A percentile compares a stretch with the other conserved stretches of the same genome.
phyloP scores from a whole-genome alignment of 768 basidiomycete species.

The Trametes cinnabarina region DNA sequence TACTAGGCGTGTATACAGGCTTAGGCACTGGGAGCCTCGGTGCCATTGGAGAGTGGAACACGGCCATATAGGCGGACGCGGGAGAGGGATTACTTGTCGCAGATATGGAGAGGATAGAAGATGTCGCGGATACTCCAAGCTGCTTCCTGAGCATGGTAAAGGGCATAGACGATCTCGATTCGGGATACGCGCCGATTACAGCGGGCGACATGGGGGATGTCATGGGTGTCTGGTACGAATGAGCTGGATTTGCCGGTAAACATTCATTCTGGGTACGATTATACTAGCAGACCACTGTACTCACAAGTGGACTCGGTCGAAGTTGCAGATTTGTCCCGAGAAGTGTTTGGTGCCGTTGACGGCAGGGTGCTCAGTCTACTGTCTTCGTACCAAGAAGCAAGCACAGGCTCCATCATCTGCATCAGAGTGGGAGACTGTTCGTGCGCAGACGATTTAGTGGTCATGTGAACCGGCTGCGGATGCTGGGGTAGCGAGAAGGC shows the following conservation, averaged over 20 bases:
- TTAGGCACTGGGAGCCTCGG: slow-evolving; percentile 12
- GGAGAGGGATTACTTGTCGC: slow-evolving; percentile 7
- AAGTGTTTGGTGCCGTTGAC: background rate
- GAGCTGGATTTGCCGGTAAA: background rate
- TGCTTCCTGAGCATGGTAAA: slow-evolving; percentile 13
- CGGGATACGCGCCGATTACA: background rate
- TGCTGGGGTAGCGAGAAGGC: background rate
- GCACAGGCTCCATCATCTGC: slow-evolving; percentile 26
- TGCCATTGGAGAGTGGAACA: slow-evolving; percentile 10
- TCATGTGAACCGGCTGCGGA: background rate
- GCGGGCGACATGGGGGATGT: slow-evolving; percentile 13
- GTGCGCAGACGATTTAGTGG: background rate
- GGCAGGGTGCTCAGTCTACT: background rate
- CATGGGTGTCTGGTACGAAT: slow-evolving; percentile 18
- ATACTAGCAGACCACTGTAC: background rate
- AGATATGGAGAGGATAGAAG: slow-evolving; percentile 3
- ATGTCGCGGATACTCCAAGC: background rate
- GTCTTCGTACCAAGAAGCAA: slow-evolving; percentile 21
- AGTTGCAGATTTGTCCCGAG: background rate
- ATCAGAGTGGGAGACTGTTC: slow-evolving; percentile 19
- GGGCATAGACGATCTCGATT: background rate
- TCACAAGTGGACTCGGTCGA: background rate
- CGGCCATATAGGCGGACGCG: background rate
- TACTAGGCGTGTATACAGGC: slow-evolving; percentile 2
- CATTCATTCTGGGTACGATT: too few relatives aligned